Conservation (phyloP, 2,329 filamentous ascomycete species). For the Penicillium sp. region DNA sequence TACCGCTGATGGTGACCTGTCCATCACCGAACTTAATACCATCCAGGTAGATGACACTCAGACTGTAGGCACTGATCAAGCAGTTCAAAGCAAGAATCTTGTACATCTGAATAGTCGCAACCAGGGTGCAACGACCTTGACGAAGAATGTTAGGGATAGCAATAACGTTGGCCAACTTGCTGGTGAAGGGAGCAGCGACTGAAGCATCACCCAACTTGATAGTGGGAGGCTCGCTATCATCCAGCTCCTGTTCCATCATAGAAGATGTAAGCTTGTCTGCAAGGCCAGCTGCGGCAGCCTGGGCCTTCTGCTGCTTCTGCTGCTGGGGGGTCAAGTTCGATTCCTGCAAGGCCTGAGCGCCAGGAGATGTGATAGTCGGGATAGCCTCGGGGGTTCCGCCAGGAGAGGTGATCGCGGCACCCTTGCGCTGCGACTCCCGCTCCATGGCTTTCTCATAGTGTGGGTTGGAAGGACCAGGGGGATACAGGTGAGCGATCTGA, state of each 20-base stretch:
- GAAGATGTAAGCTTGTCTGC: conserved; percentile 81
- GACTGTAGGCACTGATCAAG: conserved; percentile 93
- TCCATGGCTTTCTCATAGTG: conserved; percentile 90
- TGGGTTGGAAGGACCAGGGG: conserved; percentile 86
- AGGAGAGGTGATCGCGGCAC: conserved; percentile 57
- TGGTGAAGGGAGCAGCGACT: conserved; percentile 94
- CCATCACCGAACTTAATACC: conserved; percentile 99
- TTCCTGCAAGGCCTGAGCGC: conserved; percentile 60
- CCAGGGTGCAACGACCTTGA: conserved; percentile 93
- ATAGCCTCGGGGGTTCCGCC: conserved; percentile 47
- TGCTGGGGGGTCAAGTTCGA: conserved; percentile 53
- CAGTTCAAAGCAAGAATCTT: conserved; percentile 98
- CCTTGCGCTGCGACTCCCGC: conserved; percentile 78
- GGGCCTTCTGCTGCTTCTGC: conserved; percentile 56
- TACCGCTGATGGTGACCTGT: conserved; percentile 97
- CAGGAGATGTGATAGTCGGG: conserved; percentile 67
- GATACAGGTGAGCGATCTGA: conserved; percentile 90
- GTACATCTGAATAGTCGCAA: conserved; percentile 99
- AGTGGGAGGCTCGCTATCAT: conserved; percentile 86
- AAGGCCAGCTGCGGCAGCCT: conserved; percentile 71
- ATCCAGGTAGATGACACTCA: conserved; percentile 93
- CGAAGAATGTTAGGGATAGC: conserved; percentile 98
- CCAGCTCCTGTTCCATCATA: conserved; percentile 88
- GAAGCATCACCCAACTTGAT: conserved; percentile 98
- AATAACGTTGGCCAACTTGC: conserved; percentile 93